Evolutionary conservation across 1,284 basidiomycete genomes (phyloP).

Genomic region (Tremellales sp.): DNA sequence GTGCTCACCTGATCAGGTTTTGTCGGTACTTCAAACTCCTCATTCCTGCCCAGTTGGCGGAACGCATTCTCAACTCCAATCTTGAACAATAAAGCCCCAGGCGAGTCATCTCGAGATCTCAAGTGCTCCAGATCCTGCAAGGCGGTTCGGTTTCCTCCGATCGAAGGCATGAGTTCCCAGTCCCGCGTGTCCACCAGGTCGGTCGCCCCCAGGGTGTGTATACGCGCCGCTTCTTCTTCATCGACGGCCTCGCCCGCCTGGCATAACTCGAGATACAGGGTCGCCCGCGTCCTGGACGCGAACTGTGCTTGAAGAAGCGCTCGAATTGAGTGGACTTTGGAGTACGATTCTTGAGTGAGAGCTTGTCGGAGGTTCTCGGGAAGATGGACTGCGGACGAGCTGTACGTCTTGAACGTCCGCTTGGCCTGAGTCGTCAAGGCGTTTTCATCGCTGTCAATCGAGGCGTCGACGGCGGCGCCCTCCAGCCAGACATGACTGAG

Average conservation of each 20-base stretch:
- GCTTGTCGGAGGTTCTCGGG: conserved; percentile 38
- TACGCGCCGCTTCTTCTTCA: no score
- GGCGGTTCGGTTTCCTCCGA: conserved; percentile 12
- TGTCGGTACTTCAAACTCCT: no score
- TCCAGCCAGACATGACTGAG: conserved; percentile 31
- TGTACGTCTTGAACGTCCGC: no score
- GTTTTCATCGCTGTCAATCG: no score
- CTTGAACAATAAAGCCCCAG: no score
- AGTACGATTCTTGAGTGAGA: conserved; percentile 35
- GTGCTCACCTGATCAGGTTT: no score
- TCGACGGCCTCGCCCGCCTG: no score
- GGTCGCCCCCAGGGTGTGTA: neutral
- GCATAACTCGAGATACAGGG: no score
- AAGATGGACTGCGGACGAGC: no score
- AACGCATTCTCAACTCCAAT: no score
- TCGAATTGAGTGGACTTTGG: conserved; percentile 27
- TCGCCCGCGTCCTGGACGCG: neutral
- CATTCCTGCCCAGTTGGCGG: no score
- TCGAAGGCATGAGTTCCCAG: conserved; percentile 25
- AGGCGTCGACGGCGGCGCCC: conserved; percentile 22
- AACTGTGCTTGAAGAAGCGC: conserved; percentile 7
- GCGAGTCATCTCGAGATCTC: neutral
- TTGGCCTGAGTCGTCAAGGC: no score
- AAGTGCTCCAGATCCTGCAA: conserved; percentile 14
- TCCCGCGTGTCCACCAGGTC: conserved; percentile 18